Percentiles rank a stretch among this genome's conserved stretches.
phyloP scores from a whole-genome alignment of 176 grass and related monocot species.

The Dendrocalamus sinicus region DNA sequence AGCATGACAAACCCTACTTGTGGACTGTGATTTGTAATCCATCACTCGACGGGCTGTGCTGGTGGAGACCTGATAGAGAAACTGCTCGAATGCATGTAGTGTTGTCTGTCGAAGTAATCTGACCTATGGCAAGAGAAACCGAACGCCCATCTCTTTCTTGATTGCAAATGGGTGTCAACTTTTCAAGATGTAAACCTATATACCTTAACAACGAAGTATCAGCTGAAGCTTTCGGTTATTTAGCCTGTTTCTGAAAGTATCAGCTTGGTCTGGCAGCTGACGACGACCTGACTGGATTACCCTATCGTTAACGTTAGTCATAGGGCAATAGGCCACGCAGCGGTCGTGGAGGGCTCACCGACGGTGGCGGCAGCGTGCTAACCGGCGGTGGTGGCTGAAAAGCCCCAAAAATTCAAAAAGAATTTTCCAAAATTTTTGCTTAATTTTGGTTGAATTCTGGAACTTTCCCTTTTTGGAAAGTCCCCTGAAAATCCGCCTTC shows the following conservation, averaged over 20 bases:
- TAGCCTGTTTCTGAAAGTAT: not conserved
- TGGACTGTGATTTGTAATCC: not conserved
- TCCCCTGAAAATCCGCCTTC: too few relatives aligned
- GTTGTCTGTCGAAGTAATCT: not conserved
- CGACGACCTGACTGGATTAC: too few relatives aligned
- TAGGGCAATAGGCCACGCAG: too few relatives aligned
- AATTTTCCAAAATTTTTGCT: too few relatives aligned
- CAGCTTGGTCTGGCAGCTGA: too few relatives aligned
- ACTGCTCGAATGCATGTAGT: conserved; percentile 22
- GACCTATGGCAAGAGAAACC: not conserved
- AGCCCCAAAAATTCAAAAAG: too few relatives aligned
- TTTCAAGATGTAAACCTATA: not conserved
- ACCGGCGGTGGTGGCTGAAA: too few relatives aligned
- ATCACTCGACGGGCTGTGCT: not conserved
- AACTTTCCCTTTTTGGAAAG: too few relatives aligned
- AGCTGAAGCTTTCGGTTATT: not conserved
- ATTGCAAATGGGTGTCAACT: not conserved
- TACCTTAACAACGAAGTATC: conserved; percentile 7
- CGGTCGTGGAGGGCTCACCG: too few relatives aligned
- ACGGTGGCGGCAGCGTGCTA: too few relatives aligned
- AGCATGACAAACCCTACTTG: not conserved
- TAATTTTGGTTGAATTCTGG: too few relatives aligned
- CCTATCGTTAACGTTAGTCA: too few relatives aligned
- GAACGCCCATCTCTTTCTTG: not conserved
- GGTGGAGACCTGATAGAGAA: conserved; percentile 14